Percentiles rank a stretch among this genome's conserved stretches.
phyloP scores from a whole-genome alignment of 192 early-diverging fungal species.

The Rhizoclosmatium sp. region DNA sequence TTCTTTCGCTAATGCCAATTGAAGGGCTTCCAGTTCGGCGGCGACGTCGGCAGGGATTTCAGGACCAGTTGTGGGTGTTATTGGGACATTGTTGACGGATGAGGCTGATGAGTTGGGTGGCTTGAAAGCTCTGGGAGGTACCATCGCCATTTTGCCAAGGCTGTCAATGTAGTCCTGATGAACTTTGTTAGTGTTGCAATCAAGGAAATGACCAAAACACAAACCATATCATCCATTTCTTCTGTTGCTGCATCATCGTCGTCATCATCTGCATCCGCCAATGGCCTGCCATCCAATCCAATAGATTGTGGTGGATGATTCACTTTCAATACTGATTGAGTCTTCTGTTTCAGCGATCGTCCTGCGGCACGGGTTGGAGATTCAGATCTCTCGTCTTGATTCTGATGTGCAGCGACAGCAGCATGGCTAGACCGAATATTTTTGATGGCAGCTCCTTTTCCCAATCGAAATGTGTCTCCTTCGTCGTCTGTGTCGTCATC shows the following conservation, averaged over 20 bases:
- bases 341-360: constrained; percentile 15
- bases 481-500: constrained; percentile 29
- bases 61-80: neutral
- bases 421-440: constrained; percentile 6
- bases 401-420: neutral
- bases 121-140: constrained; percentile 4
- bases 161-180: constrained; percentile 22
- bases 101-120: neutral
- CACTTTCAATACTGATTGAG: constrained; percentile 15
- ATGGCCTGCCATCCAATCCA: neutral
- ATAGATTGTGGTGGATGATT: neutral
- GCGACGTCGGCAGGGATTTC: neutral
- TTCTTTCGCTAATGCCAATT: constrained; percentile 2
- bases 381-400: neutral
- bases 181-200: neutral
- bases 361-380: constrained; percentile 17
- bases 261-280: neutral
- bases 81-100: neutral
- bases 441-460: constrained; percentile 27
- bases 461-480: constrained; percentile 8
- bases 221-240: constrained; percentile 31
- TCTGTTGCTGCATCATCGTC: constrained; percentile 23
- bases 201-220: neutral
- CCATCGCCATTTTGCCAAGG: constrained; percentile 15
- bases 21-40: neutral